Conservation (phyloP, 2,329 filamentous ascomycete genomes). For the Zymoseptoria ardabiliae region DNA sequence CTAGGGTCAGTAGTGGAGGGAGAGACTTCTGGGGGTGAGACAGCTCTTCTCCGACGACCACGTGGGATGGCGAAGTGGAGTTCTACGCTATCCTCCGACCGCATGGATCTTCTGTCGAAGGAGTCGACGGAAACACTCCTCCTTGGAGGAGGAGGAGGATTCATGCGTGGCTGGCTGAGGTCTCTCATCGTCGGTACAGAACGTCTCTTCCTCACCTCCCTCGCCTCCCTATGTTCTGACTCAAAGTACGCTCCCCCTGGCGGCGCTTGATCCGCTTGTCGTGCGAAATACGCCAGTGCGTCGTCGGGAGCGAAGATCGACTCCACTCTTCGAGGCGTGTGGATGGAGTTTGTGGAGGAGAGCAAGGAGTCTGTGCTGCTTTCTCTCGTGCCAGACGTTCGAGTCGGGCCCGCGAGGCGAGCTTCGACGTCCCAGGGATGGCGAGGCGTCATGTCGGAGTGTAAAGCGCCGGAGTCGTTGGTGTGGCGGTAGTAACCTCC, state of each 20-base stretch:
- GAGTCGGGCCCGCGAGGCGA: conserved; percentile 7
- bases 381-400: conserved; percentile 6
- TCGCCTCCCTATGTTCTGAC: conserved; percentile 18
- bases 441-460: conserved; percentile 42
- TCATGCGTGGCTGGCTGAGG: not conserved
- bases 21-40: not conserved
- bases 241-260: conserved; percentile 39
- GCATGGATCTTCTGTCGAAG: conserved; percentile 3
- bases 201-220: not conserved
- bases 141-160: no score
- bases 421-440: conserved; percentile 19
- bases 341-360: conserved; percentile 58
- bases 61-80: conserved; percentile 13
- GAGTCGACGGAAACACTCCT: not conserved
- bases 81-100: conserved; percentile 10
- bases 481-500: conserved; percentile 63
- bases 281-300: conserved; percentile 63
- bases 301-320: conserved; percentile 71
- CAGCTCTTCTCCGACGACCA: not conserved
- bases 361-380: conserved; percentile 51
- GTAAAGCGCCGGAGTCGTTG: conserved; percentile 59
- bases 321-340: conserved; percentile 61
- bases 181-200: not conserved
- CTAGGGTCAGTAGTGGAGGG: not conserved
- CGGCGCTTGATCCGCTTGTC: conserved; percentile 45